Percentiles rank a stretch among this genome's conserved stretches.
Evolutionary conservation across 257 asterid genomes (phyloP).

Genomic region (Eustoma russellianum): DNA sequence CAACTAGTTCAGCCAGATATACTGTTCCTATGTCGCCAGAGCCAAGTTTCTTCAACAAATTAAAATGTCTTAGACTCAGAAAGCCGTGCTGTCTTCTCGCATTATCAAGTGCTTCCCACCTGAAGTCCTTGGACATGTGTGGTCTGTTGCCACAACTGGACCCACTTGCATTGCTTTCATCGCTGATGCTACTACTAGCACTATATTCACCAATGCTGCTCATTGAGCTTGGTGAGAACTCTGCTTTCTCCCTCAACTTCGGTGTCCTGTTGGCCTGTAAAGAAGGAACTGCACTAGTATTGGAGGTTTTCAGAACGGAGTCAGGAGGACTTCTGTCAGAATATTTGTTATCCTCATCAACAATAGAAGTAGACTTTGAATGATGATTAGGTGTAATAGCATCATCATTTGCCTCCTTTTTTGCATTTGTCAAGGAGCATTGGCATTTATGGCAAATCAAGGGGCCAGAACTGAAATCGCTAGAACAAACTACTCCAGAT

Average conservation of each 20-base stretch:
- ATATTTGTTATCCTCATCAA: conserved; percentile 13
- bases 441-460: conserved; percentile 75
- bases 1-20: conserved; percentile 70
- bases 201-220: conserved; percentile 81
- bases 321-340: conserved; percentile 17
- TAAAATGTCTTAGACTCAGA: conserved; percentile 63
- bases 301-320: conserved; percentile 16
- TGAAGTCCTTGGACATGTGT: conserved; percentile 77
- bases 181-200: conserved; percentile 74
- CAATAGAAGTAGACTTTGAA: conserved; percentile 17
- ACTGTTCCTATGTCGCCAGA: conserved; percentile 91
- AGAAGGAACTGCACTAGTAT: conserved; percentile 15
- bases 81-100: conserved; percentile 54
- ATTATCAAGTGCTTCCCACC: conserved; percentile 65
- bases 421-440: conserved; percentile 47
- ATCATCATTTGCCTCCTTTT: conserved; percentile 24
- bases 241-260: conserved; percentile 48
- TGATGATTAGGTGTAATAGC: conserved; percentile 8
- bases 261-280: conserved; percentile 23
- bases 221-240: conserved; percentile 72
- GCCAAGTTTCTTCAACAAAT: conserved; percentile 69
- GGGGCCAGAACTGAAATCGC: conserved; percentile 22
- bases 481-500: conserved; percentile 16
- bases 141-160: conserved; percentile 59
- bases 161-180: conserved; percentile 72